phyloP scores from a whole-genome alignment of 768 basidiomycete genomes.

The Agrocybe praecox region DNA sequence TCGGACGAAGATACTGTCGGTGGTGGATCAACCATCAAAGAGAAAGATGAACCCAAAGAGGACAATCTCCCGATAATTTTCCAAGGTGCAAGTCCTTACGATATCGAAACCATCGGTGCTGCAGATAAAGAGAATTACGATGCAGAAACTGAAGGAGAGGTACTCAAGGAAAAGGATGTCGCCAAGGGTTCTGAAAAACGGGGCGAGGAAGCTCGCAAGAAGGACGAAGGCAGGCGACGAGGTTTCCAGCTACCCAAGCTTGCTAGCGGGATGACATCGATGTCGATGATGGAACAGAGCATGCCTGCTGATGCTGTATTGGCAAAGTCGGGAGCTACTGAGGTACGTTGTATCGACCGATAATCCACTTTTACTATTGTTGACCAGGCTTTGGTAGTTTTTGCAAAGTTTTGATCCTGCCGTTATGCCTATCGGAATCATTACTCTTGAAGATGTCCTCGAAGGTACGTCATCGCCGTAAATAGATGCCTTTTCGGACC shows the following conservation, averaged over 20 bases:
- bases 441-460: conserved; percentile 90
- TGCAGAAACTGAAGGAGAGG: background rate
- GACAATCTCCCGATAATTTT: background rate
- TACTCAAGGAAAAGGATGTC: background rate
- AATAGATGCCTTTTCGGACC: background rate
- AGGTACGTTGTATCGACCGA: conserved; percentile 43
- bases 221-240: conserved; percentile 11
- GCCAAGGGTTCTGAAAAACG: background rate
- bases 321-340: conserved; percentile 72
- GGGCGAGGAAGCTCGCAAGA: background rate
- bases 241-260: conserved; percentile 43
- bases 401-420: conserved; percentile 81
- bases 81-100: conserved; percentile 1
- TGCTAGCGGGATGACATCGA: conserved; percentile 40
- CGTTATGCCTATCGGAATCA: conserved; percentile 86
- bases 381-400: conserved; percentile 51
- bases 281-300: conserved; percentile 69
- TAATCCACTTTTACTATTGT: background rate
- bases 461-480: conserved; percentile 56
- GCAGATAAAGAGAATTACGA: conserved; percentile 22
- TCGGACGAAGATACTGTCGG: conserved; percentile 19
- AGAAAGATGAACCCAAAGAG: conserved; percentile 1
- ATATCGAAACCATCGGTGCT: conserved; percentile 30
- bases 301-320: conserved; percentile 91
- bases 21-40: conserved; percentile 8